A percentile compares a stretch with the other conserved stretches of the same genome.
Evolutionary conservation across 257 asterid species (phyloP).

Genomic region (Eustoma russellianum): DNA sequence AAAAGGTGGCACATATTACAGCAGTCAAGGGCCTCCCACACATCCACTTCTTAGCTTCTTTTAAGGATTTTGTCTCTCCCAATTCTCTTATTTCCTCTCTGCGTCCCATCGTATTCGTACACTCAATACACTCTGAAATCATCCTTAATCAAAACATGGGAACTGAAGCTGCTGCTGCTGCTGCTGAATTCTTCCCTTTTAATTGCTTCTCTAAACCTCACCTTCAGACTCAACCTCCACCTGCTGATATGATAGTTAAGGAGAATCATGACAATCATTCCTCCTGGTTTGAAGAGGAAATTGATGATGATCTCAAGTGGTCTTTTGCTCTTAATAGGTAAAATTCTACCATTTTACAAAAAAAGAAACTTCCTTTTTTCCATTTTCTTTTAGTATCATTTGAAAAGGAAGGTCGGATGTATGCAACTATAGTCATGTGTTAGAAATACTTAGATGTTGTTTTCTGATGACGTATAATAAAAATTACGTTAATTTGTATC

Average conservation of each 20-base stretch:
- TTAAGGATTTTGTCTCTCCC: neutral
- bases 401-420: too few relatives aligned
- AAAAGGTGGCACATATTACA: conserved; percentile 8
- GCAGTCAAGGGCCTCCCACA: conserved; percentile 5
- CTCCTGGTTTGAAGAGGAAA: conserved; percentile 86
- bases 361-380: too few relatives aligned
- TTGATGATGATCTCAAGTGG: conserved; percentile 89
- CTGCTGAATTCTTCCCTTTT: conserved; percentile 26
- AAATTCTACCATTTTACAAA: too few relatives aligned
- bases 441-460: too few relatives aligned
- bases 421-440: too few relatives aligned
- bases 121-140: neutral
- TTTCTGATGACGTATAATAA: too few relatives aligned
- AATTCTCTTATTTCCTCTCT: neutral
- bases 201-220: conserved; percentile 47
- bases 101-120: neutral
- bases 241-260: conserved; percentile 1
- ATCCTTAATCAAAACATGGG: conserved; percentile 29
- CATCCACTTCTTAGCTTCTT: neutral
- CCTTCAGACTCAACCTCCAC: conserved; percentile 21
- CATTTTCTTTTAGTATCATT: too few relatives aligned
- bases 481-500: too few relatives aligned
- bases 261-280: conserved; percentile 28
- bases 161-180: conserved; percentile 37
- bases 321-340: conserved; percentile 88